phyloP scores from a whole-genome alignment of 495 filamentous ascomycete genomes.

The Aspergillus affinis region DNA sequence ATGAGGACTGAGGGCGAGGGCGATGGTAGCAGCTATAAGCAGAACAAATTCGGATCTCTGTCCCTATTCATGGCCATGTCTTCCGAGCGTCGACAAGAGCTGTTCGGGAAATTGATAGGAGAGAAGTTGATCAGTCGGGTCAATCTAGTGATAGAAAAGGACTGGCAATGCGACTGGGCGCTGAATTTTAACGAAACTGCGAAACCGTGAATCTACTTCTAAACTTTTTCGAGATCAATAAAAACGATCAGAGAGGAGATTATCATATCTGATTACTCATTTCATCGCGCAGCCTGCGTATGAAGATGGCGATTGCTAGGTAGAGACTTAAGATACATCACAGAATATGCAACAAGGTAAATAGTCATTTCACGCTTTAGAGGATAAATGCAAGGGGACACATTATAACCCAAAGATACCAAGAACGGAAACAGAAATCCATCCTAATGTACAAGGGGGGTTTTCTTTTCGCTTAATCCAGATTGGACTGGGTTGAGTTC shows the following conservation, averaged over 20 bases:
- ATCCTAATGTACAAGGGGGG: constrained; percentile 10
- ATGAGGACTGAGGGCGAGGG: too few species aligned
- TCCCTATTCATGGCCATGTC: constrained; percentile 26
- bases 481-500: constrained; percentile 22
- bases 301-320: constrained; percentile 22
- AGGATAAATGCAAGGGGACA: constrained; percentile 39
- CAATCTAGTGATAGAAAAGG: constrained; percentile 36
- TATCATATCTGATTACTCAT: constrained; percentile 37
- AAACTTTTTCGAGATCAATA: background rate
- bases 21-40: background rate
- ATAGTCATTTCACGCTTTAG: constrained; percentile 46
- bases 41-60: constrained; percentile 3
- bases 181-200: constrained; percentile 16
- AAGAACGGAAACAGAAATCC: constrained; percentile 1
- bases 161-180: constrained; percentile 30
- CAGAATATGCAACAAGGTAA: constrained; percentile 40
- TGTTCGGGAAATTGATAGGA: constrained; percentile 51
- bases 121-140: constrained; percentile 54
- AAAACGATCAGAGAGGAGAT: constrained; percentile 36
- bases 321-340: constrained; percentile 36
- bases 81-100: constrained; percentile 26
- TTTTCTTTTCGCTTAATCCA: constrained; percentile 18
- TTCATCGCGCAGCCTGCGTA: constrained; percentile 15
- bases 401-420: constrained; percentile 20
- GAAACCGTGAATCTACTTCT: background rate